phyloP scores from a whole-genome alignment of 148 eudicot species.

The Rhododendron vialii region DNA sequence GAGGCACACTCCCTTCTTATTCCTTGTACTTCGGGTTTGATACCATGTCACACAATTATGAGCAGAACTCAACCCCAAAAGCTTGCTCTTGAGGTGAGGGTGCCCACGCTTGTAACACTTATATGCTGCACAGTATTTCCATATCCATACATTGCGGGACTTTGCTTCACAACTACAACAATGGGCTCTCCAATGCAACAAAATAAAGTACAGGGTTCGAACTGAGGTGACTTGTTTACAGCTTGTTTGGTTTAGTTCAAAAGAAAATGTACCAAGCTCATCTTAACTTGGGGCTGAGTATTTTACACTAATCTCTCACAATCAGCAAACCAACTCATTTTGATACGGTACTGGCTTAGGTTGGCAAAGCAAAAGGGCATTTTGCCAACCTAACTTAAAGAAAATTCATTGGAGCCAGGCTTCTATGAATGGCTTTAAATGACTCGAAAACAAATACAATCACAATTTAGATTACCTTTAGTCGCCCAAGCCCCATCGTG shows the following conservation, averaged over 20 bases:
- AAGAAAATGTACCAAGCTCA: background rate
- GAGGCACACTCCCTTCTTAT: background rate
- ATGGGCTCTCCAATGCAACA: background rate
- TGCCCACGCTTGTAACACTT: background rate
- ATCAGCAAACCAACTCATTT: background rate
- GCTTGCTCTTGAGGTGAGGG: background rate
- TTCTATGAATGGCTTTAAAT: background rate
- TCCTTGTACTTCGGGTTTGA: background rate
- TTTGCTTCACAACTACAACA: background rate
- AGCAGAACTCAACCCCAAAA: background rate
- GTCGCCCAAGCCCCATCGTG: slow-evolving; percentile 79
- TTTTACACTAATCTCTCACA: background rate
- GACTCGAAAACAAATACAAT: background rate
- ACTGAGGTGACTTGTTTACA: background rate
- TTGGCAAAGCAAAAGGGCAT: background rate
- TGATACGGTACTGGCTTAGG: background rate
- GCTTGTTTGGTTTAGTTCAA: background rate
- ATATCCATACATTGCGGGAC: background rate
- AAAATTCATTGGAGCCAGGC: background rate
- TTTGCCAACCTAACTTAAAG: background rate
- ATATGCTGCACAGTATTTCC: background rate
- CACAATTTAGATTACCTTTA: slow-evolving; percentile 49
- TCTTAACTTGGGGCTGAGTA: background rate
- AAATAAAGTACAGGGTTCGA: background rate
- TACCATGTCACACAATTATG: too few relatives aligned